These are phyloP conservation scores for Colletotrichum horii DNA, from an alignment of 2,329 filamentous ascomycete species.

Conservation along the genomic window DNA sequence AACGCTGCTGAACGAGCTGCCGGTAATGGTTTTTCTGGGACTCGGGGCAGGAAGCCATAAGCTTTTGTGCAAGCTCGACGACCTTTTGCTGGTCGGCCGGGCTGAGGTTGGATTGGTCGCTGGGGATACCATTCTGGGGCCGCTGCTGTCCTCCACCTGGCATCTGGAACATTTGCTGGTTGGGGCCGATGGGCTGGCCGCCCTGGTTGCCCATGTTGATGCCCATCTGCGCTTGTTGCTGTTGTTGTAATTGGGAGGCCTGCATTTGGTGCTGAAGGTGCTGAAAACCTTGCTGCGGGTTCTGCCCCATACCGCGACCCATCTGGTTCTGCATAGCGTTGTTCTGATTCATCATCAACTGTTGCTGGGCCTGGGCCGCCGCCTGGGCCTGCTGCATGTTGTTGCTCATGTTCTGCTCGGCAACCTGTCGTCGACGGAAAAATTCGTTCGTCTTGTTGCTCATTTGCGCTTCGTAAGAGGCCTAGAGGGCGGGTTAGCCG, in stretches of 20 bases:
- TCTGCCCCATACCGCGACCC: slow-evolving; percentile 55
- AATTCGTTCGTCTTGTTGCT: slow-evolving; percentile 51
- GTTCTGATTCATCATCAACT: slow-evolving; percentile 58
- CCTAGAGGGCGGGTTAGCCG: slow-evolving; percentile 35
- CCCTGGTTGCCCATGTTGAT: slow-evolving; percentile 47
- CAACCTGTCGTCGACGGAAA: slow-evolving; percentile 54
- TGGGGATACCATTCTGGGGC: slow-evolving; percentile 29
- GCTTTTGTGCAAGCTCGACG: slow-evolving; percentile 46
- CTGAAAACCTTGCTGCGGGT: slow-evolving; percentile 59
- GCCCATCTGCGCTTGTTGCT: slow-evolving; percentile 36
- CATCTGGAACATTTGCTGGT: slow-evolving; percentile 43
- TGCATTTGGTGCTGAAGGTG: slow-evolving; percentile 66
- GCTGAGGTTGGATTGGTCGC: slow-evolving; percentile 43
- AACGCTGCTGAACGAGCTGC: slow-evolving; percentile 39
- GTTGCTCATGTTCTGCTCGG: slow-evolving; percentile 54
- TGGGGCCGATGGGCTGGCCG: slow-evolving; percentile 42
- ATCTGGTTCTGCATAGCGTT: slow-evolving; percentile 54
- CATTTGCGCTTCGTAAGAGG: slow-evolving; percentile 56
- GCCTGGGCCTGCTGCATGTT: slow-evolving; percentile 54
- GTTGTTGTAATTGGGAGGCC: slow-evolving; percentile 55
- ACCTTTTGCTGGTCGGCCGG: slow-evolving; percentile 51
- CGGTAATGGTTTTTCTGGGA: slow-evolving; percentile 49
- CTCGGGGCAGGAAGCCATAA: slow-evolving; percentile 47
- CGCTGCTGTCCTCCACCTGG: slow-evolving; percentile 38
- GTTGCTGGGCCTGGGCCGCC: slow-evolving; percentile 43